Percentiles rank a stretch among this genome's conserved stretches.
phyloP scores from a whole-genome alignment of 2,329 filamentous ascomycete genomes.

The Simplicillium aogashimaense region DNA sequence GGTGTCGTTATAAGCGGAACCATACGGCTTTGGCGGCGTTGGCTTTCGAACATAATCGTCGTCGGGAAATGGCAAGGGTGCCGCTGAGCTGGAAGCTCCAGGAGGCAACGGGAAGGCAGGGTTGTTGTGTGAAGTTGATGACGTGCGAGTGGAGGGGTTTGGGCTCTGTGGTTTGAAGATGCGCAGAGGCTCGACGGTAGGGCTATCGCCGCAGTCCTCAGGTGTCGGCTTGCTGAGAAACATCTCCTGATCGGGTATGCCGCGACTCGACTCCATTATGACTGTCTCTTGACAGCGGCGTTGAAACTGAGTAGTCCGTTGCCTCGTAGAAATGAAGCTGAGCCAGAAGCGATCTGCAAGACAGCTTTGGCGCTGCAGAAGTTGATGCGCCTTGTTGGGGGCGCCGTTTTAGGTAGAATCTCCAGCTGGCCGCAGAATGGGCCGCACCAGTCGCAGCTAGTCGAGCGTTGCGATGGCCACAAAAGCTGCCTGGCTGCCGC shows the following conservation, averaged over 20 bases:
- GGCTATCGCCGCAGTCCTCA: slow-evolving; percentile 52
- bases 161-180: slow-evolving; percentile 73
- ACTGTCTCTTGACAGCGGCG: not conserved
- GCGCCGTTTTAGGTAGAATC: slow-evolving; percentile 4
- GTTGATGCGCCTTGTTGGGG: not conserved
- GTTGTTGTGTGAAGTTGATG: slow-evolving; percentile 31
- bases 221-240: slow-evolving; percentile 57
- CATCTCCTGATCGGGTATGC: slow-evolving; percentile 71
- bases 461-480: too few species aligned
- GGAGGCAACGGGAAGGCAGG: slow-evolving; percentile 55
- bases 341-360: not conserved
- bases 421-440: slow-evolving; percentile 6
- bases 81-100: slow-evolving; percentile 61
- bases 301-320: not conserved
- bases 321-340: not conserved
- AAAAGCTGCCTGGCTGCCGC: not conserved
- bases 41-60: slow-evolving; percentile 48
- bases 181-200: slow-evolving; percentile 72
- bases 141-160: slow-evolving; percentile 35
- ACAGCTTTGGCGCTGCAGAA: not conserved
- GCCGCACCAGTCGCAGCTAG: not conserved
- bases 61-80: slow-evolving; percentile 61
- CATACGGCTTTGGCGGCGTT: slow-evolving; percentile 32
- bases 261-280: slow-evolving; percentile 46
- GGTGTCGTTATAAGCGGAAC: slow-evolving; percentile 37